A percentile compares a stretch with the other conserved stretches of the same genome.
phyloP scores from a whole-genome alignment of 345 rosid species.

The Gossypium herbaceum region DNA sequence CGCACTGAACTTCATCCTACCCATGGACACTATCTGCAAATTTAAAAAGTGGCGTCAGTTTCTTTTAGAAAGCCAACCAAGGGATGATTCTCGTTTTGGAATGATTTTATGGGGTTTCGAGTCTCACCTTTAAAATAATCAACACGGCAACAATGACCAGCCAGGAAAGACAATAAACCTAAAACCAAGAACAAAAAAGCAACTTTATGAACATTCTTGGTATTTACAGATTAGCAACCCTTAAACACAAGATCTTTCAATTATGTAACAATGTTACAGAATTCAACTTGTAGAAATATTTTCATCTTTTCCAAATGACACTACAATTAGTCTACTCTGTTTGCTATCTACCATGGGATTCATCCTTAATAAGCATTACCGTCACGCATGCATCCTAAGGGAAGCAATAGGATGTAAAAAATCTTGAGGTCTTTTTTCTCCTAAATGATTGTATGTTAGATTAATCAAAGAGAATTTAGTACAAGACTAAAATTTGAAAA shows the following conservation, averaged over 20 bases:
- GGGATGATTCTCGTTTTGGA: neutral
- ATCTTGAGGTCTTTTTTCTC: neutral
- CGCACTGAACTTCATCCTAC: conserved; percentile 91
- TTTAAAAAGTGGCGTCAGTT: conserved; percentile 4
- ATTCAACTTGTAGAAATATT: neutral
- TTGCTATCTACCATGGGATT: neutral
- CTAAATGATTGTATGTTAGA: neutral
- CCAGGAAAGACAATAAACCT: conserved; percentile 93
- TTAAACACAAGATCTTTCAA: too few species aligned
- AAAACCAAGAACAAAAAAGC: conserved; percentile 18
- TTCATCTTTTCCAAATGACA: neutral
- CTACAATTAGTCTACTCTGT: neutral
- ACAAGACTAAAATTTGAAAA: neutral
- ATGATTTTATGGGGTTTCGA: neutral
- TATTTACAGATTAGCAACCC: too few species aligned
- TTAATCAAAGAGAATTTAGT: neutral
- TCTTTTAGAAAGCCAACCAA: neutral
- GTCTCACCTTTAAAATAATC: conserved; percentile 69
- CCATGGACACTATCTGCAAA: conserved; percentile 84
- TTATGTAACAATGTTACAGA: neutral
- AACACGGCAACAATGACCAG: conserved; percentile 75
- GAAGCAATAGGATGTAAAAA: neutral
- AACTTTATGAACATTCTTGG: neutral
- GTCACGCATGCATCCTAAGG: neutral
- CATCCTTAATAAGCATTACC: neutral